Evolutionary conservation across 2,329 filamentous ascomycete genomes (phyloP), one percentile per base, ranked within the genome.

Genomic region (Conoideocrella luteorostrata): DNA sequence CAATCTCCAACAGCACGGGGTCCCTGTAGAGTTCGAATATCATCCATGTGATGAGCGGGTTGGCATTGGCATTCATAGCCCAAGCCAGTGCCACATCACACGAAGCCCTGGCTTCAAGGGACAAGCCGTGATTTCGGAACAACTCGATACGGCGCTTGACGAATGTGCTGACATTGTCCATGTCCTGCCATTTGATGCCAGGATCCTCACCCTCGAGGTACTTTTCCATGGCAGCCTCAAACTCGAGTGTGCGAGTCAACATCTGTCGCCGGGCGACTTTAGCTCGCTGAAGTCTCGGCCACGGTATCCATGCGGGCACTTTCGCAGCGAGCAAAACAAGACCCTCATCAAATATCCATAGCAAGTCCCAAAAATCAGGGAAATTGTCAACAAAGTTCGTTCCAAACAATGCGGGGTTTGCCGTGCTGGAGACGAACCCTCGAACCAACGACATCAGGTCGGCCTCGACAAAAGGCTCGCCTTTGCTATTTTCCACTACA

Each of bases 311-410:
- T 4, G 52, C 46, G 0, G 65, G 61, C 4, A 63, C 26, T 0
- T 57, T 53, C 21, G 60, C 49, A 2, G 60, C 59, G 24, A 68
- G 42, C 0, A 56, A 46, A 9, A 58, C 44, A 36, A 68, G 60
- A 4, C 53, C 58, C 2, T 60, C 52, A 42, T 68, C 63, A 32
- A 66, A 64, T 7, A 50, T 46, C 66, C 66, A 70, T 29, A 70
- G 47, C 11, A 59, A 50, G 26, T 61, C 49, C 56, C 63, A 66
- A 17, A 68, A 58, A 1, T 65, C 59, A 3, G 63, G 58, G 12
- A 63, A 68, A 48, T 69, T 65, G 22, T 67, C 58, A 35, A 66
- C 56, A 51, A 69, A 66, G 45, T 69, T 62, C 3, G 60, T 62
- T n/a, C 67, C 67, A 37, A 67, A 61, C 5, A 69, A 52, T 2